phyloP scores from a whole-genome alignment of 78 protist species.

The Dictyostelium purpureum region DNA sequence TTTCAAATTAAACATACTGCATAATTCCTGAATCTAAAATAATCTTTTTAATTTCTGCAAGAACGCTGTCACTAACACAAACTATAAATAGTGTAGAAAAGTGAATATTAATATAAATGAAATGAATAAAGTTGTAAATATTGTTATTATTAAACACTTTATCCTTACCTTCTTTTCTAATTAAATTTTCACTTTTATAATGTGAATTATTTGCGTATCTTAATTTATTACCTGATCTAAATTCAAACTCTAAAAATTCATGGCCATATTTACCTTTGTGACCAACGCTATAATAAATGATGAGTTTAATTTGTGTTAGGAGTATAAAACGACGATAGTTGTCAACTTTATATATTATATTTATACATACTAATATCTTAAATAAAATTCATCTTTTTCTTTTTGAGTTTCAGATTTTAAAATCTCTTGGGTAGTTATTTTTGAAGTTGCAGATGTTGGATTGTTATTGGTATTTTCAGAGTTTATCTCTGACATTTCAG shows the following conservation, averaged over 20 bases:
- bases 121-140: background rate
- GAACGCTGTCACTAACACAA: conserved; percentile 84
- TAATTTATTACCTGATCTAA: conserved; percentile 87
- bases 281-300: conserved; percentile 95
- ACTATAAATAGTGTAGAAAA: conserved; percentile 31
- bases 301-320: background rate
- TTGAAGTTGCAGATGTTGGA: background rate
- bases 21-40: conserved; percentile 94
- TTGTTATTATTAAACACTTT: background rate
- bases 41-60: conserved; percentile 91
- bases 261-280: conserved; percentile 99
- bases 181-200: conserved; percentile 94
- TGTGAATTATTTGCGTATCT: conserved; percentile 98
- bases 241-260: conserved; percentile 99
- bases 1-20: conserved; percentile 28
- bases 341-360: background rate
- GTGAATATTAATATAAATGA: background rate
- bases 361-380: conserved; percentile 56
- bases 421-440: background rate
- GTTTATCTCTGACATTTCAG: background rate
- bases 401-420: conserved; percentile 16
- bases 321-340: too few species aligned
- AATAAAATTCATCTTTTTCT: conserved; percentile 58
- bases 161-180: conserved; percentile 92
- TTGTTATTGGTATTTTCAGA: background rate